phyloP scores from a whole-genome alignment of 208 protist species.

The Acanthamoeba triangularis region DNA sequence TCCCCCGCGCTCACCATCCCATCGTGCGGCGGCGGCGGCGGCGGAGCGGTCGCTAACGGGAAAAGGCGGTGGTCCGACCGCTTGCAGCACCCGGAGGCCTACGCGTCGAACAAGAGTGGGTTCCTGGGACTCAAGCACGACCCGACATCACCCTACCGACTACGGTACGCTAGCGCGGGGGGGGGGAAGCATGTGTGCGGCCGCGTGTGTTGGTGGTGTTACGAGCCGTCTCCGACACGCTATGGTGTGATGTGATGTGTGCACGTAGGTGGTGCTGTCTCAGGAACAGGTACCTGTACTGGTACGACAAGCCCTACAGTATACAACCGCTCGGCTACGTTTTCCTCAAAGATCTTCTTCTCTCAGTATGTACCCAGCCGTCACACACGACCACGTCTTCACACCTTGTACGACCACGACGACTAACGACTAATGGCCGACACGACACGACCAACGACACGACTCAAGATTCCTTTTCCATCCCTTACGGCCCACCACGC shows the following conservation, averaged over 20 bases:
- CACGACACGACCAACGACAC: background rate
- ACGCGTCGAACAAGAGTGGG: background rate
- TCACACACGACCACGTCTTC: too few relatives aligned
- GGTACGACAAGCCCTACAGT: constrained; percentile 40
- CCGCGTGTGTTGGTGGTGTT: background rate
- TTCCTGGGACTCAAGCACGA: background rate
- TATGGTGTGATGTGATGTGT: background rate
- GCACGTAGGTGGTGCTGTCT: constrained; percentile 48
- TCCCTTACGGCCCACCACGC: background rate
- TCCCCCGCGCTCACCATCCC: background rate
- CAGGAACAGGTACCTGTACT: background rate
- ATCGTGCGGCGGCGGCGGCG: background rate
- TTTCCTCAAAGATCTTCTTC: constrained; percentile 24
- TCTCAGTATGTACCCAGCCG: background rate
- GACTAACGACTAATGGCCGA: background rate
- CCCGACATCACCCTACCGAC: background rate
- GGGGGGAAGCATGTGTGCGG: background rate
- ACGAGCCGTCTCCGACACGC: background rate
- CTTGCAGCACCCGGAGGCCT: background rate
- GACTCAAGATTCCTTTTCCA: background rate
- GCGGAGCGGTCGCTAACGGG: background rate
- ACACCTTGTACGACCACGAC: background rate
- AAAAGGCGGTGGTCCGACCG: background rate
- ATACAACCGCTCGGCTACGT: background rate
- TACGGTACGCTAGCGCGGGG: background rate